phyloP scores from a whole-genome alignment of 345 rosid genomes.

The Rhizophora mangle region DNA sequence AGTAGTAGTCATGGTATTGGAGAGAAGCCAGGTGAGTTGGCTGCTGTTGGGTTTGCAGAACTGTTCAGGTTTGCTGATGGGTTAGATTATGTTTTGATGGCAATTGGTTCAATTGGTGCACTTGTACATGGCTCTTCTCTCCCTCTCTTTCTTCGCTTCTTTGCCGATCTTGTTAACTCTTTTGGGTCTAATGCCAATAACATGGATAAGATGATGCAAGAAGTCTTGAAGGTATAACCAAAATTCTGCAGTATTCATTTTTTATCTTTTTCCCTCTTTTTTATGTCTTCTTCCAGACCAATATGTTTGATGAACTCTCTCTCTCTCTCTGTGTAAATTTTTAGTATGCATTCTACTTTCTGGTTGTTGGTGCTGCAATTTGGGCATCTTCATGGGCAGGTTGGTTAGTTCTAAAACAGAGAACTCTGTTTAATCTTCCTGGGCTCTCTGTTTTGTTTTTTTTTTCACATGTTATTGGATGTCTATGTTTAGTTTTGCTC shows the following conservation, averaged over 20 bases:
- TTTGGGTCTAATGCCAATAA: conserved; percentile 91
- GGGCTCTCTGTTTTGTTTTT: conserved; percentile 1
- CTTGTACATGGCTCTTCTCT: conserved; percentile 89
- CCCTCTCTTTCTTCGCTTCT: conserved; percentile 91
- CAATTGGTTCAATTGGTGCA: conserved; percentile 94
- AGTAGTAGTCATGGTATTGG: conserved; percentile 9
- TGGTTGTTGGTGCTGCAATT: conserved; percentile 96
- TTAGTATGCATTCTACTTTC: conserved; percentile 94
- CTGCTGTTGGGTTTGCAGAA: conserved; percentile 63
- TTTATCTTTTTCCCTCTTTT: too few relatives aligned
- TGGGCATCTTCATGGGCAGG: conserved; percentile 99
- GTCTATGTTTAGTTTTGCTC: background rate
- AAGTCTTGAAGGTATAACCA: conserved; percentile 76
- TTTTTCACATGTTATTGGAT: background rate
- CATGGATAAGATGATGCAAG: conserved; percentile 93
- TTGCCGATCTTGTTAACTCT: conserved; percentile 98
- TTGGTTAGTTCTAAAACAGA: background rate
- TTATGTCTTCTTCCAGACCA: background rate
- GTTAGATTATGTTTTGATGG: conserved; percentile 89
- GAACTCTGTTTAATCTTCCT: conserved; percentile 5
- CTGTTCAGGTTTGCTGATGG: conserved; percentile 97
- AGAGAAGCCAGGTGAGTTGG: conserved; percentile 51
- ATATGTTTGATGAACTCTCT: background rate
- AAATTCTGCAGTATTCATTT: background rate
- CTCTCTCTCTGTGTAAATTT: background rate